Percentiles rank a stretch among this genome's conserved stretches.
Conservation (phyloP, 495 filamentous ascomycete species). For the Chaetomium cochliodes region DNA sequence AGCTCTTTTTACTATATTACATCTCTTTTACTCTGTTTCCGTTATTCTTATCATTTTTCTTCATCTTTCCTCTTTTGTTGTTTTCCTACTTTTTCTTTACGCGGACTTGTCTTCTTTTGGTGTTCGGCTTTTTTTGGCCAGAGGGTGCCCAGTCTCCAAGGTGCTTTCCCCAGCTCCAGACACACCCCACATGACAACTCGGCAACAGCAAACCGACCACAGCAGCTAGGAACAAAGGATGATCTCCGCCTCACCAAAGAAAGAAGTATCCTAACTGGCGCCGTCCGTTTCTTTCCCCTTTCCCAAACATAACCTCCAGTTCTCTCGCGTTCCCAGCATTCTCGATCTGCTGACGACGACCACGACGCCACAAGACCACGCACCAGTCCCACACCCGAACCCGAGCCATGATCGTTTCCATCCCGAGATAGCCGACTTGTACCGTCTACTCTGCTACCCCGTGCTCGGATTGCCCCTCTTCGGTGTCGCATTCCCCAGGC, state of each 20-base stretch:
- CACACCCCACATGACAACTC: slow-evolving; percentile 2
- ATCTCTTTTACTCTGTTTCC: too few species aligned
- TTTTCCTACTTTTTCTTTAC: too few species aligned
- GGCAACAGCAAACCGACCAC: neutral
- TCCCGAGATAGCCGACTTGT: neutral
- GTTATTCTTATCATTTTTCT: too few species aligned
- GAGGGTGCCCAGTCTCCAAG: slow-evolving; percentile 1
- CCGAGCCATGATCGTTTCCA: neutral
- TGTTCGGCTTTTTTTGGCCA: too few species aligned
- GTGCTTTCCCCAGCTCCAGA: neutral
- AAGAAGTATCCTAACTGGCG: neutral
- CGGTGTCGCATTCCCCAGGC: neutral
- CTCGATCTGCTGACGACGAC: neutral
- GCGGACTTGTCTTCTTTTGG: too few species aligned
- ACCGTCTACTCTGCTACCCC: neutral
- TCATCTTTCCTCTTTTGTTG: too few species aligned
- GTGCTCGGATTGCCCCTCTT: neutral
- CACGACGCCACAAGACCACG: neutral
- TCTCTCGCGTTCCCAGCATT: neutral
- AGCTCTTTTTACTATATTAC: too few species aligned
- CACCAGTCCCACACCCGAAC: neutral
- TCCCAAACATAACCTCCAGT: neutral
- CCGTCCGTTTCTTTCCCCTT: neutral
- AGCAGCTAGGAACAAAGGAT: neutral
- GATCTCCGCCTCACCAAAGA: neutral